Conservation (phyloP, 768 basidiomycete species). For the Kwoniella newhampshirensis region DNA sequence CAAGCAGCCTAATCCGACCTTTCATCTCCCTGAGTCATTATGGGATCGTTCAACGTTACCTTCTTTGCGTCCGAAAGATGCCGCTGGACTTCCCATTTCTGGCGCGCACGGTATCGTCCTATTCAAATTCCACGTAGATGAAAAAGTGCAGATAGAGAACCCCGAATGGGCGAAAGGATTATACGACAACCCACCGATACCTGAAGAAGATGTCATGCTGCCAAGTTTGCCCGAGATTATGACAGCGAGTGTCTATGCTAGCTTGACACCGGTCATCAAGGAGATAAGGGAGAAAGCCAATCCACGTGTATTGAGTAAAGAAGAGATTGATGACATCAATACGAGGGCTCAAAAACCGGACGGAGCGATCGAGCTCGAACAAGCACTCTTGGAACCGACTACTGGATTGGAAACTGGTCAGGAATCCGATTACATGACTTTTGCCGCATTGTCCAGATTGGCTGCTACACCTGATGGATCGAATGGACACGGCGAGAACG, state of each 20-base stretch:
- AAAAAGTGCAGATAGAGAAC: constrained; percentile 26
- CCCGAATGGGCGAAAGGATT: constrained; percentile 43
- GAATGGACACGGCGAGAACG: too few species aligned
- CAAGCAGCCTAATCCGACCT: constrained; percentile 38
- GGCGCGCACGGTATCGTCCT: constrained; percentile 36
- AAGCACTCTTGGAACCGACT: constrained; percentile 5
- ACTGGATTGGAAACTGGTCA: background rate
- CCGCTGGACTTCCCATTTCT: constrained; percentile 32
- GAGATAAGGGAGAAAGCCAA: constrained; percentile 7
- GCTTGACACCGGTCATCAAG: constrained; percentile 19
- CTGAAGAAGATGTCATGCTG: constrained; percentile 26
- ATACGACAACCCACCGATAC: constrained; percentile 46
- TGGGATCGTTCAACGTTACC: constrained; percentile 41
- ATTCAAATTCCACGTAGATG: constrained; percentile 47
- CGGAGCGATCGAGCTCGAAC: constrained; percentile 2
- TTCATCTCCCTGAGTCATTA: constrained; percentile 37
- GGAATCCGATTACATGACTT: constrained; percentile 13
- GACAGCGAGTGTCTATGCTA: constrained; percentile 11
- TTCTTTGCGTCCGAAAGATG: constrained; percentile 35
- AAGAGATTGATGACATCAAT: constrained; percentile 26
- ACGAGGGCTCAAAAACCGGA: constrained; percentile 1
- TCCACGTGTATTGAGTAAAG: constrained; percentile 6
- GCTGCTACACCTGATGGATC: background rate
- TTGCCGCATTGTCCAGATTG: constrained; percentile 11
- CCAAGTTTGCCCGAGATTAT: constrained; percentile 28